Evolutionary conservation across 768 basidiomycete species (phyloP).

Genomic region (Paxillus ammoniavirescens): DNA sequence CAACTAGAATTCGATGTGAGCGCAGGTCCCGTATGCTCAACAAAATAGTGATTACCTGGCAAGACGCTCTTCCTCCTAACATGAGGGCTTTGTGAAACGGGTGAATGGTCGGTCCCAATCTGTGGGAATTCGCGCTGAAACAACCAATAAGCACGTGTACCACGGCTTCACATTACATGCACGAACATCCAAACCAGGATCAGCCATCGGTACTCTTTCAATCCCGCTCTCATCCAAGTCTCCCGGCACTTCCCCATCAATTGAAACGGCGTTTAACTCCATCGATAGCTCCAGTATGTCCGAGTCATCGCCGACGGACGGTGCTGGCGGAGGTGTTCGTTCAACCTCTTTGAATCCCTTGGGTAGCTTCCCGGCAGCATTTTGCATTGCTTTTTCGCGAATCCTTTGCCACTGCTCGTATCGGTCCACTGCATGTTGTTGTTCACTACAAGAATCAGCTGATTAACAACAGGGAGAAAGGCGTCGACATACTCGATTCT

Average conservation of each 20-base stretch:
- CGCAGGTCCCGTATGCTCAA: constrained; percentile 1
- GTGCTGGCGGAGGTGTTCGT: constrained; percentile 74
- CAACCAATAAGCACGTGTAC: constrained; percentile 17
- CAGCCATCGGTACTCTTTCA: constrained; percentile 89
- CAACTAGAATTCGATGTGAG: constrained; percentile 50
- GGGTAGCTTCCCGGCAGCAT: constrained; percentile 70
- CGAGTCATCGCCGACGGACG: constrained; percentile 73
- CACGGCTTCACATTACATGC: constrained; percentile 15
- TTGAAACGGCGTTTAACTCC: constrained; percentile 81
- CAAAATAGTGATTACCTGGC: constrained; percentile 55
- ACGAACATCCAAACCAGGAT: constrained; percentile 84
- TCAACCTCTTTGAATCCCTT: constrained; percentile 65
- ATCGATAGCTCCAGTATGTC: constrained; percentile 88
- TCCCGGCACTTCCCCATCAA: constrained; percentile 61
- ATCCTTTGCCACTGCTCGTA: constrained; percentile 91
- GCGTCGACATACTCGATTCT: constrained; percentile 68
- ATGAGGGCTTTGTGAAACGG: constrained; percentile 66
- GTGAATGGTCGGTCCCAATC: constrained; percentile 58
- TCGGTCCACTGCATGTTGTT: constrained; percentile 78
- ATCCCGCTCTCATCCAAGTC: constrained; percentile 80
- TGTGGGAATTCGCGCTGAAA: constrained; percentile 66
- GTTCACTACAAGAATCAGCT: constrained; percentile 57
- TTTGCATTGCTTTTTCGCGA: constrained; percentile 71
- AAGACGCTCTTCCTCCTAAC: constrained; percentile 93
- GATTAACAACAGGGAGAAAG: neutral